Evolutionary conservation across 352 stramenopile species (phyloP).

Genomic region (Stramenopiles sp.): DNA sequence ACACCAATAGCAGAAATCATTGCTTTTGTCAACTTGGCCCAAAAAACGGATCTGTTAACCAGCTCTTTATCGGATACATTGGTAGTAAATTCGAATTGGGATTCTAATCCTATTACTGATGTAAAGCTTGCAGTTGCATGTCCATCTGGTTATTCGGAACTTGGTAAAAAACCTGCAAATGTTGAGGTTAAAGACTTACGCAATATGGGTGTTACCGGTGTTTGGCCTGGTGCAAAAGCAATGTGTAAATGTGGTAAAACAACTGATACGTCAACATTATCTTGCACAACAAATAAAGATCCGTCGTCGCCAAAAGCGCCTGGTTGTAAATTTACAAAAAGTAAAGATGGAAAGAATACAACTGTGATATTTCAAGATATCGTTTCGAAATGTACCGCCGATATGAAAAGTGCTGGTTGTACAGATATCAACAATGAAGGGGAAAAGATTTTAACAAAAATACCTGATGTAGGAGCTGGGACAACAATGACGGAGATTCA

Average conservation of each 20-base stretch:
- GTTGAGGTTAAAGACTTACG: too few species aligned
- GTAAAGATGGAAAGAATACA: neutral
- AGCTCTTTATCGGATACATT: neutral
- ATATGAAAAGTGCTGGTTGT: neutral
- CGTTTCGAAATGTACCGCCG: neutral
- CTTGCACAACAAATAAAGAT: neutral
- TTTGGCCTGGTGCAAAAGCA: neutral
- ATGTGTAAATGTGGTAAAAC: neutral
- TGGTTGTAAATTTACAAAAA: neutral
- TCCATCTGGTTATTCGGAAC: too few species aligned
- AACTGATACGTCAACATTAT: neutral
- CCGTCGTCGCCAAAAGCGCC: neutral
- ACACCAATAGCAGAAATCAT: neutral
- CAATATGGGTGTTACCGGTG: neutral
- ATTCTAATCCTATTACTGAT: neutral
- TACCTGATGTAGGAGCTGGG: neutral
- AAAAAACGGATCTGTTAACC: neutral
- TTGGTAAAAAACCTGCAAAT: too few species aligned
- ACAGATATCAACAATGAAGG: neutral
- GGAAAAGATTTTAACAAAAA: neutral
- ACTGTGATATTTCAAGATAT: neutral
- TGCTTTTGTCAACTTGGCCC: neutral
- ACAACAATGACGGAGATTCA: neutral
- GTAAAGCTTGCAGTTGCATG: neutral
- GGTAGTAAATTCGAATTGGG: neutral